Evolutionary conservation across 441 rosid species (phyloP), one percentile per base, ranked within the genome.

Genomic region (Mallotus japonicus): DNA sequence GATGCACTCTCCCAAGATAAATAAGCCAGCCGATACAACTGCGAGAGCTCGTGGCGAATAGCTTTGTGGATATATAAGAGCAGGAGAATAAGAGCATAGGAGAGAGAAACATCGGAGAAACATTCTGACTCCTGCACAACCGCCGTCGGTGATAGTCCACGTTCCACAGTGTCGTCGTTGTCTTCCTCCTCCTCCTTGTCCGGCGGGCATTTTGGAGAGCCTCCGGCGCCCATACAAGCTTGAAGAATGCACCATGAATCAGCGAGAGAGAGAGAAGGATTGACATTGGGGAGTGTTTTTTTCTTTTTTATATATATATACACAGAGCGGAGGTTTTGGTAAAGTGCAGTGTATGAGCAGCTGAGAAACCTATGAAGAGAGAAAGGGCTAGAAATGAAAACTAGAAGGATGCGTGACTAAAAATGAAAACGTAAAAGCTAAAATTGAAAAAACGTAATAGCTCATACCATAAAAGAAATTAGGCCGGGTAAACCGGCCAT

Each of bases 51-150:
- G 46, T 77, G 82, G 63, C 88, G 87, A 20, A 88, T 66, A 63
- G 96, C 95, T 70, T 86, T 83, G 84, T 93, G 96, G 83, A 86
- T 88, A 78, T 75, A 84, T 64, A 83, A 83, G 13, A 93, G 80
- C 34, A 91, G 67, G 53, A 87, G 88, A 70, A 90, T 84, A 1
- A 96, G 98, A 81, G 90, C 89, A 59, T 87, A 86, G 3, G 72
- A 63, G 34, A 93, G 88, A 47, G 73, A 80, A 1, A 82, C 73
- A 40, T 79, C 70, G 15, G 79, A 50, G 34, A 73, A 64, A 62
- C 42, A 16, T 9, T 63, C 67, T 0, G 37, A 63, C 62, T 37
- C 74, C 28, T 24, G 28, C 59, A 64, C 69, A n/a, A 20, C 54
- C 49, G 32, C 54, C 37, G 70, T 37, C 32, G 60, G 6, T 0